Evolutionary conservation across 805 yeast genomes (phyloP).

Genomic region (Saccharomycopsis capsularis): DNA sequence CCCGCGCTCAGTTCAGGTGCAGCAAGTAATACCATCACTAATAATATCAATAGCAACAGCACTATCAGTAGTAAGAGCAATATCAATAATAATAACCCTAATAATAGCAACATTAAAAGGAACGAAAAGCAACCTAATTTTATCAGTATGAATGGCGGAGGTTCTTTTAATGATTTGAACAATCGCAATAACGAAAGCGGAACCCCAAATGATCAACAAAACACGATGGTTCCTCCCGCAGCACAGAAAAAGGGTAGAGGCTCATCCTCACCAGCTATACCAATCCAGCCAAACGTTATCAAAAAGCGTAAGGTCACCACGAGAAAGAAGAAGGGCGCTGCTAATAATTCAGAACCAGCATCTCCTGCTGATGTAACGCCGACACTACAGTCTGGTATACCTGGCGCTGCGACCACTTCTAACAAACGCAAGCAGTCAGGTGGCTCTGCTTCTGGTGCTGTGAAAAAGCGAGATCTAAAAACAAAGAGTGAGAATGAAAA

Average conservation of each 20-base stretch:
- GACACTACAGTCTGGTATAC: no score
- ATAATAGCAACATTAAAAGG: constrained; percentile 19
- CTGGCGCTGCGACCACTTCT: background rate
- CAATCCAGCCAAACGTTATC: constrained; percentile 23
- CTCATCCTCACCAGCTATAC: constrained; percentile 21
- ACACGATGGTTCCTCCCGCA: no score
- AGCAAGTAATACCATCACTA: no score
- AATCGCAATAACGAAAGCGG: constrained; percentile 8
- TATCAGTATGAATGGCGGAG: constrained; percentile 20
- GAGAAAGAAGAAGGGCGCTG: constrained; percentile 22
- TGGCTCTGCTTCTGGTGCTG: background rate
- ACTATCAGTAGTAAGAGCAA: constrained; percentile 19
- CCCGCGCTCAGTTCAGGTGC: no score
- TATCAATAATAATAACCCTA: constrained; percentile 13
- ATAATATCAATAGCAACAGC: no score
- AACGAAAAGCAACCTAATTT: constrained; percentile 17
- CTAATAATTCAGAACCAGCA: constrained; percentile 7
- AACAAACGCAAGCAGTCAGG: no score
- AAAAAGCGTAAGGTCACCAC: constrained; percentile 26
- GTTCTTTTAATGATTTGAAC: constrained; percentile 13
- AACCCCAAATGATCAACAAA: no score
- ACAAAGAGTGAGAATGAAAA: background rate
- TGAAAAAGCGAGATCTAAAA: constrained; percentile 2
- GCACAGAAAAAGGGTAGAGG: no score
- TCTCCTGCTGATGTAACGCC: constrained; percentile 14